These are phyloP conservation scores for Clavariopsis aquatica DNA, from an alignment of 495 filamentous ascomycete species.

Conservation along the genomic window DNA sequence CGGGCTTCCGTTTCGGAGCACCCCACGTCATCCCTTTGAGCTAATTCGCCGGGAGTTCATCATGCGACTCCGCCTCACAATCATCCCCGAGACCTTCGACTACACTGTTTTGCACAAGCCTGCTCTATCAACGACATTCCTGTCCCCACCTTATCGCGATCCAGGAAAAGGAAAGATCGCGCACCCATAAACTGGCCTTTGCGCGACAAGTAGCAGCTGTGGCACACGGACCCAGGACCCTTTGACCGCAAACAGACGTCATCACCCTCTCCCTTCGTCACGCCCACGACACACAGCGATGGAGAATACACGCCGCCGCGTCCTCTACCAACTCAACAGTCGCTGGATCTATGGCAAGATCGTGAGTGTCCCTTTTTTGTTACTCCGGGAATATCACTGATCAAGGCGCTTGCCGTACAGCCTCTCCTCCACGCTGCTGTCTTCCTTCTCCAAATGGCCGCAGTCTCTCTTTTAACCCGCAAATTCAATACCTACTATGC, in stretches of 20 bases:
- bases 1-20: neutral
- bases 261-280: conserved; percentile 16
- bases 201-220: conserved; percentile 10
- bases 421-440: conserved; percentile 84
- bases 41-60: conserved; percentile 4
- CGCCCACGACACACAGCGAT: conserved; percentile 21
- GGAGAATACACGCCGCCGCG: conserved; percentile 39
- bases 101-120: neutral
- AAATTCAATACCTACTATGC: conserved; percentile 94
- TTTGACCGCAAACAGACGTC: conserved; percentile 25
- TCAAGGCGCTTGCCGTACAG: conserved; percentile 50
- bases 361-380: conserved; percentile 32
- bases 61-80: conserved; percentile 10
- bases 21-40: neutral
- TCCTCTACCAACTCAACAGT: conserved; percentile 46
- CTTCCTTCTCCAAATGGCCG: conserved; percentile 83
- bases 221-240: conserved; percentile 19
- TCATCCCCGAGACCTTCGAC: neutral
- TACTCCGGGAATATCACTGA: neutral
- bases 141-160: neutral
- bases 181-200: neutral
- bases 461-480: conserved; percentile 74
- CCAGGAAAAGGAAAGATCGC: neutral
- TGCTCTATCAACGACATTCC: neutral
- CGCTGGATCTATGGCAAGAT: conserved; percentile 48